Conservation (phyloP, 2,329 filamentous ascomycete genomes). For the Dothistroma septosporum region DNA sequence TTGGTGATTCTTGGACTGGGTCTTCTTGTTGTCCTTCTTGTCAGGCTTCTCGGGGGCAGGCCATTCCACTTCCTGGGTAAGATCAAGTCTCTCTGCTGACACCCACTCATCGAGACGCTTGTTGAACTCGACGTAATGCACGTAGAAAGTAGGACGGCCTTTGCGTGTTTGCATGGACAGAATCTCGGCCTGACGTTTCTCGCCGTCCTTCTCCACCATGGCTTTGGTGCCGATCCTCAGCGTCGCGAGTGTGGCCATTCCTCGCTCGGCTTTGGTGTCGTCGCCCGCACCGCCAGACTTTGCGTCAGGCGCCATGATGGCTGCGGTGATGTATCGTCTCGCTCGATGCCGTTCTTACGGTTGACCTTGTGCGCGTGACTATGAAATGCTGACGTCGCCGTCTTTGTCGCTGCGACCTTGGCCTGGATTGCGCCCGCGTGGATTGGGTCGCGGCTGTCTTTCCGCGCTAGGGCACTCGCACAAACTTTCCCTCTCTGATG, state of each 20-base stretch:
- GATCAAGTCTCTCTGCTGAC: slow-evolving; percentile 73
- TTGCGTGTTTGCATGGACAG: slow-evolving; percentile 89
- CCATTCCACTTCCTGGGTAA: slow-evolving; percentile 91
- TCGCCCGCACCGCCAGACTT: slow-evolving; percentile 30
- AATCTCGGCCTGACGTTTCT: slow-evolving; percentile 88
- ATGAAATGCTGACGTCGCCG: slow-evolving; percentile 11
- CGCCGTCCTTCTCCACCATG: slow-evolving; percentile 71
- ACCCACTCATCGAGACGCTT: slow-evolving; percentile 90
- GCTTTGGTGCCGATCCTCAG: slow-evolving; percentile 69
- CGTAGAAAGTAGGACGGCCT: slow-evolving; percentile 84
- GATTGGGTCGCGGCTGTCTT: neutral
- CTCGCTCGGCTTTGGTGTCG: slow-evolving; percentile 60
- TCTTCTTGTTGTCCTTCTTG: slow-evolving; percentile 74
- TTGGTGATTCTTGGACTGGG: slow-evolving; percentile 38
- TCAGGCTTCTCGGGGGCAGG: slow-evolving; percentile 86
- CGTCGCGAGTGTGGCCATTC: slow-evolving; percentile 78
- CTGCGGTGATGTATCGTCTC: neutral
- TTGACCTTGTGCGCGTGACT: slow-evolving; percentile 5
- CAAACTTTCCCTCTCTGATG: neutral
- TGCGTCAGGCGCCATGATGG: slow-evolving; percentile 48
- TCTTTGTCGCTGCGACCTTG: slow-evolving; percentile 12
- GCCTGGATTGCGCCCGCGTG: slow-evolving; percentile 18
- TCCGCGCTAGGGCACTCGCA: neutral
- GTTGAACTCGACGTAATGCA: slow-evolving; percentile 98
- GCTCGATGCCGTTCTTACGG: slow-evolving; percentile 1